phyloP scores from a whole-genome alignment of 2,329 filamentous ascomycete species.

The Penicillium sclerotiorum region DNA sequence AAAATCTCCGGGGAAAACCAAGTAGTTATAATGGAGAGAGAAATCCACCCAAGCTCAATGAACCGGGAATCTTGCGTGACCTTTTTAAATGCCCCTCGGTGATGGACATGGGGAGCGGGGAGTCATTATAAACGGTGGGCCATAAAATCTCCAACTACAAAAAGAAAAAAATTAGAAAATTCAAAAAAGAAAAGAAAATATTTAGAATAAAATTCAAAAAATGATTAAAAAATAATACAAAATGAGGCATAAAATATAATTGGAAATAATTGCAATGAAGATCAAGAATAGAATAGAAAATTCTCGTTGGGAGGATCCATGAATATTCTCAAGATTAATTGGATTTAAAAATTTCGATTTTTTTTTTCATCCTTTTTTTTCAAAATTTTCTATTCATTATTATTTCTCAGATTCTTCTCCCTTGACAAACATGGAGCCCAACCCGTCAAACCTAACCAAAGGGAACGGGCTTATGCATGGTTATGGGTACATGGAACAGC shows the following conservation, averaged over 20 bases:
- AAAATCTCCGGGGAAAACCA: slow-evolving; percentile 1
- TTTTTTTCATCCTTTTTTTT: slow-evolving; percentile 2
- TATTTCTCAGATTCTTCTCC: slow-evolving; percentile 17
- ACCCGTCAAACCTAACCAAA: slow-evolving; percentile 37
- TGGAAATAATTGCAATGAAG: background rate
- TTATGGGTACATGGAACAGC: slow-evolving; percentile 35
- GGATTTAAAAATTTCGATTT: background rate
- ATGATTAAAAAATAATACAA: slow-evolving; percentile 2
- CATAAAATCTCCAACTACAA: slow-evolving; percentile 27
- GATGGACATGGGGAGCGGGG: slow-evolving; percentile 39
- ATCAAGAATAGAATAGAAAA: background rate
- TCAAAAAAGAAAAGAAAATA: background rate
- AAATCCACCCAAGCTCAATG: slow-evolving; percentile 17
- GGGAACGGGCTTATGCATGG: slow-evolving; percentile 42
- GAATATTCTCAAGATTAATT: background rate
- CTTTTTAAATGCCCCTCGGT: slow-evolving; percentile 21
- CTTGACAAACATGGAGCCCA: slow-evolving; percentile 40
- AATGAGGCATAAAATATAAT: background rate
- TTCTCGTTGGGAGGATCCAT: too few species aligned
- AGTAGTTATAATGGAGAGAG: slow-evolving; percentile 15
- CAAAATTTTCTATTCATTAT: background rate
- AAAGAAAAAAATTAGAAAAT: background rate
- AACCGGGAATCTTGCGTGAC: slow-evolving; percentile 17
- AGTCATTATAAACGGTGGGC: slow-evolving; percentile 43
- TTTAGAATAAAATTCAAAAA: background rate